These are phyloP conservation scores for Crassisporium funariophilum DNA, from an alignment of 768 basidiomycete genomes.

Conservation along the genomic window DNA sequence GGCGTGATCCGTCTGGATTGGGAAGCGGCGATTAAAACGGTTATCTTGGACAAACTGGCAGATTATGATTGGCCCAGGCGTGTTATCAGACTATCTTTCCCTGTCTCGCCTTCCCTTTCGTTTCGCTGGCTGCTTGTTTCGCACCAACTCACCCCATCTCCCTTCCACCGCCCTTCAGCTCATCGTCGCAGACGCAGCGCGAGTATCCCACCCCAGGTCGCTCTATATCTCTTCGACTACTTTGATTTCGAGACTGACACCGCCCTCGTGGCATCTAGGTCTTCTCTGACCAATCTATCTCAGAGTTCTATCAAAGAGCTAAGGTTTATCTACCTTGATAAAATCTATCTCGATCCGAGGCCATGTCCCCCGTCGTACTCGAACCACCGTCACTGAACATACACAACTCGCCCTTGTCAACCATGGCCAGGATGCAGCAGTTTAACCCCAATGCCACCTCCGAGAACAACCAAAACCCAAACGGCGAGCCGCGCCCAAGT, in stretches of 20 bases:
- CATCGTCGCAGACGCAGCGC: conserved; percentile 16
- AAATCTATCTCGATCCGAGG: conserved; percentile 15
- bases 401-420: conserved; percentile 43
- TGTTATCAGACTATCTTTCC: conserved; percentile 29
- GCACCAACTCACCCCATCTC: conserved; percentile 20
- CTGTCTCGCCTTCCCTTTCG: conserved; percentile 15
- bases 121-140: conserved; percentile 21
- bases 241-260: neutral
- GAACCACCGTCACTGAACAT: conserved; percentile 55
- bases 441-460: conserved; percentile 31
- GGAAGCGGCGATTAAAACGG: conserved; percentile 13
- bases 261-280: conserved; percentile 2
- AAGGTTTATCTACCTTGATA: conserved; percentile 6
- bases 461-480: conserved; percentile 21
- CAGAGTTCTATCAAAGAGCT: conserved; percentile 6
- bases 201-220: neutral
- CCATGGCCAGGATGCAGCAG: conserved; percentile 52
- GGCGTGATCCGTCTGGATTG: too few species aligned
- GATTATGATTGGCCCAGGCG: conserved; percentile 35
- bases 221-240: conserved; percentile 2
- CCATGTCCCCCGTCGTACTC: conserved; percentile 61
- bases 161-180: conserved; percentile 10
- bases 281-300: conserved; percentile 8
- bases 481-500: conserved; percentile 31
- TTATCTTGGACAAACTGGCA: conserved; percentile 32